Conservation (phyloP, 805 yeast genomes). For the Ogataea corticis region DNA sequence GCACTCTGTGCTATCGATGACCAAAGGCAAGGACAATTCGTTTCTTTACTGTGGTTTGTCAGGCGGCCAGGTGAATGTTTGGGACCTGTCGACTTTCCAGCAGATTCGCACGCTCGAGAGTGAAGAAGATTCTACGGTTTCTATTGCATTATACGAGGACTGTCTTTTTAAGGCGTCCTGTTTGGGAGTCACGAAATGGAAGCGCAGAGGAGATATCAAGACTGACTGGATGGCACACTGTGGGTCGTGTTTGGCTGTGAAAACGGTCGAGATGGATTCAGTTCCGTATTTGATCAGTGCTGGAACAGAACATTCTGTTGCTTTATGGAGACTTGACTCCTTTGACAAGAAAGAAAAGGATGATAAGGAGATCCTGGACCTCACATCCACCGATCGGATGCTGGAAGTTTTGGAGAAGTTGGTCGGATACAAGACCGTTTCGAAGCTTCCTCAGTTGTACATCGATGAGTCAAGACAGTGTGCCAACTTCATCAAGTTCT, state of each 20-base stretch:
- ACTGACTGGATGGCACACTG: constrained; percentile 53
- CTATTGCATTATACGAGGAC: constrained; percentile 56
- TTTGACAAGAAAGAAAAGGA: constrained; percentile 16
- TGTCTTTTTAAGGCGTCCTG: constrained; percentile 66
- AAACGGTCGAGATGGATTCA: constrained; percentile 42
- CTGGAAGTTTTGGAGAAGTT: constrained; percentile 59
- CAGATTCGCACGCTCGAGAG: constrained; percentile 45
- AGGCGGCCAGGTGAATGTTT: constrained; percentile 71
- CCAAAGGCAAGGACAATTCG: constrained; percentile 56
- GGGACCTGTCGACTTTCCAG: constrained; percentile 87
- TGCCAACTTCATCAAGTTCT: constrained; percentile 67
- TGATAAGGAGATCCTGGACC: constrained; percentile 8
- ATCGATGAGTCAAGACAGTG: constrained; percentile 84
- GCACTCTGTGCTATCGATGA: constrained; percentile 71
- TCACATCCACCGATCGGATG: constrained; percentile 49
- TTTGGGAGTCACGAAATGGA: constrained; percentile 51
- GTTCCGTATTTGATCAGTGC: constrained; percentile 61
- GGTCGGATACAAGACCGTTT: constrained; percentile 74
- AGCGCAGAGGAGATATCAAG: constrained; percentile 44
- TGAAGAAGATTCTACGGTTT: constrained; percentile 53
- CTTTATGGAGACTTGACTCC: constrained; percentile 64
- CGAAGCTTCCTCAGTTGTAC: constrained; percentile 65
- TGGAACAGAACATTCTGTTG: constrained; percentile 65
- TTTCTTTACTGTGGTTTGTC: constrained; percentile 82
- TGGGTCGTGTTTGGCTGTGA: constrained; percentile 60